Base-by-base conservation (phyloP, 2,329 filamentous ascomycete genomes). In the Colletotrichum agaves region DNA sequence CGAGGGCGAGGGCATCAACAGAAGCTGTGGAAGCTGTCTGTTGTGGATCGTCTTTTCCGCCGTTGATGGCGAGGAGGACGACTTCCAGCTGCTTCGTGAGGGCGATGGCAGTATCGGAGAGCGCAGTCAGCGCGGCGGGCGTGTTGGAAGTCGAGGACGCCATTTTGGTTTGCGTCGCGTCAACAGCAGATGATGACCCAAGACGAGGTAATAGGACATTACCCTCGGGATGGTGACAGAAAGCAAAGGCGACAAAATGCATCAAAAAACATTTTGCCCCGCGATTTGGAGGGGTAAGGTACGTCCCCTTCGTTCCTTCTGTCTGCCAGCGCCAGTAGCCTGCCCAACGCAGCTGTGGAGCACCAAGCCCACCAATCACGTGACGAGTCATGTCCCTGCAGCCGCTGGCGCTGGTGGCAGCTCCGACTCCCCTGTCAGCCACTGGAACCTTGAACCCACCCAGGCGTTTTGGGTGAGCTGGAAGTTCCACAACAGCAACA, bases 1-100 rank as follows among this genome's bases (percentile, higher is more conserved):
- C 88, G 65, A 95, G 85, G 13, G 88, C 81, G 23, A 97, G 85
- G 10, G 89, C 84, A 70, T 91, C 79, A 75, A 88, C 71, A n/a
- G 76, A 67, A 13, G 74, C 50, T n/a, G 69, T 19, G 49, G 47
- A 19, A 23, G 67, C 31, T 39, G 69, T 66, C 57, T 72, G 27
- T 17, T 41, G 31, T n/a, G 39, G 33, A 10, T 44, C 50, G 55
- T 71, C 60, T 37, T 73, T 65, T 50, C 76, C 70, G 44, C 77
- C 73, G 61, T 82, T 79, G 69, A 83, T 78, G 4, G 77, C 75
- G 23, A 78, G 74, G 3, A 85, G 75, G 31, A 80, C 77, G 1
- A 77, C 72, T 71, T 85, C 82, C 23, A 85, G 77, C 61, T 82
- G 79, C 11, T 77, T 73, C 37, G 85, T 76, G 10, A 86, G 77